These are phyloP conservation scores for Aspergillus egyptiacus DNA, from an alignment of 495 filamentous ascomycete genomes.

Conservation along the genomic window DNA sequence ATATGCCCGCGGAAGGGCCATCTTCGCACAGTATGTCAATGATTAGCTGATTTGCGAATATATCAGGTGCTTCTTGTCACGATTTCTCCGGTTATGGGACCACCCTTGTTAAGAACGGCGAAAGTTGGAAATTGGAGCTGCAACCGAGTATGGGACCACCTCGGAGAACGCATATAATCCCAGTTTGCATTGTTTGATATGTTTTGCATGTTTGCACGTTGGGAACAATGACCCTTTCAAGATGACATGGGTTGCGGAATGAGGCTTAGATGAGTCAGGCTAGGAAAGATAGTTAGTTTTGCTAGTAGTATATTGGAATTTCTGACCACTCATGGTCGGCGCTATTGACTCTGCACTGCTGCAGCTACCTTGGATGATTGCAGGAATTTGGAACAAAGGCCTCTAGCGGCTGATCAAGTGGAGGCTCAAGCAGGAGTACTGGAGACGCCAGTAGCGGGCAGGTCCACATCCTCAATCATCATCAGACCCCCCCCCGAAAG, in stretches of 20 bases:
- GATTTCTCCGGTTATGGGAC: conserved; percentile 1
- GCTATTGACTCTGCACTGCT: background rate
- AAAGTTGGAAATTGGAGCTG: background rate
- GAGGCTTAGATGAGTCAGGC: conserved; percentile 12
- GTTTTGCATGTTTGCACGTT: conserved; percentile 1
- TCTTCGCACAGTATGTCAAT: conserved; percentile 15
- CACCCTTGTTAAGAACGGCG: background rate
- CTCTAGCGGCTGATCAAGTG: conserved; percentile 20
- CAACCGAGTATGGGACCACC: background rate
- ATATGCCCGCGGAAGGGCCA: conserved; percentile 33
- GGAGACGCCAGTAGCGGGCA: background rate
- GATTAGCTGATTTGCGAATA: conserved; percentile 13
- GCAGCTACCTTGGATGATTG: background rate
- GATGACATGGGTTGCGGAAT: background rate
- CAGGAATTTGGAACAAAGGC: conserved; percentile 2
- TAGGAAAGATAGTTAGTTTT: background rate
- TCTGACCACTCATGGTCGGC: background rate
- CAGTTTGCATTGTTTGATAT: conserved; percentile 29
- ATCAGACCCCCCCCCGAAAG: conserved; percentile 11
- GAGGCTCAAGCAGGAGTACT: conserved; percentile 12
- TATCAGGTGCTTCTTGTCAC: conserved; percentile 15
- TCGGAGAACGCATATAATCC: too few relatives aligned
- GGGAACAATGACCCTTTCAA: background rate
- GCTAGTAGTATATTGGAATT: too few relatives aligned
- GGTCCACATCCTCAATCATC: conserved; percentile 6